Conservation (phyloP, 805 yeast genomes). For the Alloascoidea hylecoeti region DNA sequence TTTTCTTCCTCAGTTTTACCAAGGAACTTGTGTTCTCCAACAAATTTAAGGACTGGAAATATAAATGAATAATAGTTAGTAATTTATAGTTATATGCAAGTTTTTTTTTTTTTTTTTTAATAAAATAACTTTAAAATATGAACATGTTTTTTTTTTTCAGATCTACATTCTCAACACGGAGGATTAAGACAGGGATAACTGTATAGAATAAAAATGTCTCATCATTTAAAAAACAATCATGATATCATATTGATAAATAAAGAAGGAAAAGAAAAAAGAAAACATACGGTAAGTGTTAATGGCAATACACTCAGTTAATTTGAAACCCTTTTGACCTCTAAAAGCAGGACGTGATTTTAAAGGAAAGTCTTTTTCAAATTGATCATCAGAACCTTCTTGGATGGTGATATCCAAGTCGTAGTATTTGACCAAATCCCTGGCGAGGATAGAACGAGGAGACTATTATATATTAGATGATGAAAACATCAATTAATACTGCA, state of each 20-base stretch:
- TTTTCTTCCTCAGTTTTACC: conserved; percentile 47
- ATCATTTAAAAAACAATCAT: neutral
- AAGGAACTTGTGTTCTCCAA: conserved; percentile 17
- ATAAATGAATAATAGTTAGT: neutral
- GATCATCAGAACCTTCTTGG: conserved; percentile 23
- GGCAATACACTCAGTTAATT: conserved; percentile 58
- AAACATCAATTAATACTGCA: no score
- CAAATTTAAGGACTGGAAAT: conserved; percentile 16
- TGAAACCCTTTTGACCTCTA: conserved; percentile 57
- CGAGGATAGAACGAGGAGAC: conserved; percentile 9
- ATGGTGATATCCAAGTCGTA: conserved; percentile 45
- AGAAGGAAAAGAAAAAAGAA: conserved; percentile 2
- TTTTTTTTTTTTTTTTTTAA: neutral
- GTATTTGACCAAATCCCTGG: conserved; percentile 40
- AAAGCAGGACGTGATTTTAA: conserved; percentile 54
- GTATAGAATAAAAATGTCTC: neutral
- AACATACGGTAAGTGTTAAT: conserved; percentile 43
- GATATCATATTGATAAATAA: neutral
- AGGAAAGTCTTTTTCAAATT: conserved; percentile 41
- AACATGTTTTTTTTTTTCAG: conserved; percentile 29
- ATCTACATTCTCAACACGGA: conserved; percentile 50
- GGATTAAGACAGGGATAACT: conserved; percentile 1
- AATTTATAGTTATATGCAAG: neutral
- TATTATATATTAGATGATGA: no score
- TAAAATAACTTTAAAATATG: neutral